These are phyloP conservation scores for Pyrenophora graminea DNA, from an alignment of 2,329 filamentous ascomycete genomes.

Conservation along the genomic window DNA sequence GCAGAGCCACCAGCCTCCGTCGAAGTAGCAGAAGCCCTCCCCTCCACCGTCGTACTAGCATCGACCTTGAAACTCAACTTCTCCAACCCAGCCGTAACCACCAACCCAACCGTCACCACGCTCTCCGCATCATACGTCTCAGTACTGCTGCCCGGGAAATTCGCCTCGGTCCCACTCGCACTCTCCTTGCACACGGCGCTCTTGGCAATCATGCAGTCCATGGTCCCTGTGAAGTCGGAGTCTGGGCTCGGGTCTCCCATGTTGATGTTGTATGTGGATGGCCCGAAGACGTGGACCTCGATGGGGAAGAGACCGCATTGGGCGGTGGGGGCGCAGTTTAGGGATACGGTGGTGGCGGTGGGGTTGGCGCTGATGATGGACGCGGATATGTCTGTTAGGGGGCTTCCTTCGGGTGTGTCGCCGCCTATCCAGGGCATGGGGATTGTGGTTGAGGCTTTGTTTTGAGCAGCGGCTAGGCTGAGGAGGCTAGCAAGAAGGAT, in stretches of 20 bases:
- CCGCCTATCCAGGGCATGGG: slow-evolving; percentile 16
- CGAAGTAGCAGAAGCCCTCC: slow-evolving; percentile 5
- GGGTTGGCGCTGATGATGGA: slow-evolving; percentile 22
- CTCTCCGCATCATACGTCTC: slow-evolving; percentile 17
- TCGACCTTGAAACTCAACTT: slow-evolving; percentile 13
- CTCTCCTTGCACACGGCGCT: slow-evolving; percentile 28
- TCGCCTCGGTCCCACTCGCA: slow-evolving; percentile 29
- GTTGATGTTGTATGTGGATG: slow-evolving; percentile 25
- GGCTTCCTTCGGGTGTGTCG: neutral
- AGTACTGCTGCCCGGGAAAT: slow-evolving; percentile 29
- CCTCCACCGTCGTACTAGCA: slow-evolving; percentile 5
- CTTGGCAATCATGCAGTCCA: slow-evolving; percentile 21
- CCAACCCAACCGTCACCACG: slow-evolving; percentile 4
- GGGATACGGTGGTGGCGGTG: slow-evolving; percentile 15
- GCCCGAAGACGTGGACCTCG: slow-evolving; percentile 23
- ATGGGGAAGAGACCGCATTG: slow-evolving; percentile 30
- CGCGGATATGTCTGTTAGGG: slow-evolving; percentile 5
- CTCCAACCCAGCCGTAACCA: slow-evolving; percentile 23
- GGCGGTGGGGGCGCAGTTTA: slow-evolving; percentile 8
- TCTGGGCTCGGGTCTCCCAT: slow-evolving; percentile 18
- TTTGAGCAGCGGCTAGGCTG: slow-evolving; percentile 17
- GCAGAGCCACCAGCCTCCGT: neutral
- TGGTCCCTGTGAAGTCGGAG: slow-evolving; percentile 25
- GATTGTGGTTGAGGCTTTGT: slow-evolving; percentile 10
- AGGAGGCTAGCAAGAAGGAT: slow-evolving; percentile 9